A percentile compares a stretch with the other conserved stretches of the same genome.
phyloP scores from a whole-genome alignment of 306 rosid species.

The Geum urbanum region DNA sequence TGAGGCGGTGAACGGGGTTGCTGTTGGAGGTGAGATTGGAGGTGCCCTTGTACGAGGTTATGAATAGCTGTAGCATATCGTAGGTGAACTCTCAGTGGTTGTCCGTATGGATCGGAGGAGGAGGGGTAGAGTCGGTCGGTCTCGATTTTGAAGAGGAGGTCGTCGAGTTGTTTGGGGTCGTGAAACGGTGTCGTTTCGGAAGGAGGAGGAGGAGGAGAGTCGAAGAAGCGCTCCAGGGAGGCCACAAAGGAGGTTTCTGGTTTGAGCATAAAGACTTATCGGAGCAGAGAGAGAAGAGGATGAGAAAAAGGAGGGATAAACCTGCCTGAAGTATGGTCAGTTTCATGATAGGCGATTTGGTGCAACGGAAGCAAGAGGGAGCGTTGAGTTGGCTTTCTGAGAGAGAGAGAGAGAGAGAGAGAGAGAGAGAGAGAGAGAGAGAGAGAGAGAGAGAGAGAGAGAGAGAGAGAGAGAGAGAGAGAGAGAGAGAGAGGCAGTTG shows the following conservation, averaged over 20 bases:
- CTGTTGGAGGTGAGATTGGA: conserved; percentile 90
- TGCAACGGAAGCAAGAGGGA: no score
- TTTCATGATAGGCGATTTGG: conserved; percentile 50
- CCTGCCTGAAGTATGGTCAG: conserved; percentile 11
- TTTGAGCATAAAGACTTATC: conserved; percentile 20
- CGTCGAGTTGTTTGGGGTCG: conserved; percentile 37
- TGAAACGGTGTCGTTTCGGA: background rate
- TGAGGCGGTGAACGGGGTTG: conserved; percentile 90
- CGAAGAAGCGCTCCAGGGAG: conserved; percentile 79
- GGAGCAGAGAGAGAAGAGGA: conserved; percentile 30
- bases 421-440: no score
- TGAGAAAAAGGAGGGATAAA: conserved; percentile 42
- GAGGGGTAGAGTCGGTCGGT: conserved; percentile 19
- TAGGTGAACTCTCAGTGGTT: conserved; percentile 67
- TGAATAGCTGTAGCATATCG: conserved; percentile 73
- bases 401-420: no score
- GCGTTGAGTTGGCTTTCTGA: no score
- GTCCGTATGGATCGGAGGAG: conserved; percentile 47
- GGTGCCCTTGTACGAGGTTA: conserved; percentile 51
- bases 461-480: no score
- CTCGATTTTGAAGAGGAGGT: conserved; percentile 30
- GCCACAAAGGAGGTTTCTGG: conserved; percentile 59
- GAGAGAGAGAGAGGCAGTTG: no score
- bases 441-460: no score
- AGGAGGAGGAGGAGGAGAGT: conserved; percentile 19